Evolutionary conservation across 306 rosid species (phyloP).

Genomic region (Amphicarpaea edgeworthii): DNA sequence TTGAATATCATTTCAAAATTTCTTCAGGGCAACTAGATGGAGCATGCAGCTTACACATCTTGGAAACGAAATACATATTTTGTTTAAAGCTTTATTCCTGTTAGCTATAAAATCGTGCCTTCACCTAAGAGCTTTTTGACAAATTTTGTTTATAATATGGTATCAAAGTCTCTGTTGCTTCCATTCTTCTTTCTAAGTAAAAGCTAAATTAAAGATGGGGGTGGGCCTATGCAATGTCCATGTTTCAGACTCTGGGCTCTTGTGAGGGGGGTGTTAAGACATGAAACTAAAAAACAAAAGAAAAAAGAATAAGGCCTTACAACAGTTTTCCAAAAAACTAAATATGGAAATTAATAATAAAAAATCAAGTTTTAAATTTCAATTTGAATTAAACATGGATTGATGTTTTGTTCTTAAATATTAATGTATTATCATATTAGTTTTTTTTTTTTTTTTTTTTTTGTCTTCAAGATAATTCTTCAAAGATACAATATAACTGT

Average conservation of each 20-base stretch:
- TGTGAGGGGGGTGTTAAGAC: not conserved
- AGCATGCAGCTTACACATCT: slow-evolving; percentile 26
- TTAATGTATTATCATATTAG: not conserved
- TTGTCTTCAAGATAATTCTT: not conserved
- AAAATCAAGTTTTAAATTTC: too few relatives aligned
- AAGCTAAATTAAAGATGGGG: not conserved
- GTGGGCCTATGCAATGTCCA: not conserved
- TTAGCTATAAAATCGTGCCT: not conserved
- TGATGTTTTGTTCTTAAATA: not conserved
- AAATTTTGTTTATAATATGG: not conserved
- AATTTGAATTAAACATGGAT: too few relatives aligned
- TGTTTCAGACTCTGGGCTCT: not conserved
- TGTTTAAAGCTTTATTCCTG: not conserved
- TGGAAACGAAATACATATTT: slow-evolving; percentile 24
- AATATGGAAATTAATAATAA: too few relatives aligned
- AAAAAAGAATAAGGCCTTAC: too few relatives aligned
- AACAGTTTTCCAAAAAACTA: too few relatives aligned
- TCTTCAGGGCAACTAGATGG: slow-evolving; percentile 8
- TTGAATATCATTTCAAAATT: slow-evolving; percentile 32
- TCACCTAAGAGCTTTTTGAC: not conserved
- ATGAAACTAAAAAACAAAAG: too few relatives aligned
- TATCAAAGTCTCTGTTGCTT: not conserved
- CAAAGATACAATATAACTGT: not conserved
- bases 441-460: too few relatives aligned
- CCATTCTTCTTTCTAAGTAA: not conserved